Conservation (phyloP, 2,329 filamentous ascomycete species). For the Neofusicoccum kwambonambiense region DNA sequence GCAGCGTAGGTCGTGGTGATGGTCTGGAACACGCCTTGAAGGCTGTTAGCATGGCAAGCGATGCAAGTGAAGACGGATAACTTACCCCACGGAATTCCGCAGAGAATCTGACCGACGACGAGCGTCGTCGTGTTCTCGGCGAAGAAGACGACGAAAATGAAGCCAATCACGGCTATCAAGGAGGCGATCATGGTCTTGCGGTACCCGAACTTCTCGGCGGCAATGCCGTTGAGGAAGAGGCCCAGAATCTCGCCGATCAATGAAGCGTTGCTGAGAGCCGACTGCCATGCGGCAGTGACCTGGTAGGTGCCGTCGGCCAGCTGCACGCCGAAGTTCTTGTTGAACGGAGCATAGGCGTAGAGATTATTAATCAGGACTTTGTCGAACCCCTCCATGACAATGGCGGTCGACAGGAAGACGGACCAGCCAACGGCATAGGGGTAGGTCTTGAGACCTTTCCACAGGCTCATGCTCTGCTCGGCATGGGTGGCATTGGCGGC, state of each 20-base stretch:
- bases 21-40: constrained; percentile 41
- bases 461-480: constrained; percentile 2
- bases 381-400: constrained; percentile 89
- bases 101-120: constrained; percentile 45
- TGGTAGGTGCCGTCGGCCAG: constrained; percentile 36
- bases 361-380: constrained; percentile 77
- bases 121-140: constrained; percentile 42
- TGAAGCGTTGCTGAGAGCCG: constrained; percentile 46
- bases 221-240: constrained; percentile 45
- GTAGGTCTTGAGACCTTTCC: constrained; percentile 47
- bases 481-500: constrained; percentile 3
- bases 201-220: constrained; percentile 47
- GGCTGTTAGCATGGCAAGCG: not conserved
- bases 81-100: constrained; percentile 43
- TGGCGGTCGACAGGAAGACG: constrained; percentile 79
- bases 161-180: constrained; percentile 39
- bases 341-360: constrained; percentile 51
- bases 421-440: constrained; percentile 85
- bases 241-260: constrained; percentile 46
- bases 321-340: constrained; percentile 41
- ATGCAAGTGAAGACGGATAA: not conserved
- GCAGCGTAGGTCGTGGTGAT: constrained; percentile 48
- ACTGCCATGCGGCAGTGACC: constrained; percentile 46
- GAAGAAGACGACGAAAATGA: constrained; percentile 48
- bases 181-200: constrained; percentile 44